phyloP scores from a whole-genome alignment of 495 filamentous ascomycete genomes.

The Penicillium alfredii region DNA sequence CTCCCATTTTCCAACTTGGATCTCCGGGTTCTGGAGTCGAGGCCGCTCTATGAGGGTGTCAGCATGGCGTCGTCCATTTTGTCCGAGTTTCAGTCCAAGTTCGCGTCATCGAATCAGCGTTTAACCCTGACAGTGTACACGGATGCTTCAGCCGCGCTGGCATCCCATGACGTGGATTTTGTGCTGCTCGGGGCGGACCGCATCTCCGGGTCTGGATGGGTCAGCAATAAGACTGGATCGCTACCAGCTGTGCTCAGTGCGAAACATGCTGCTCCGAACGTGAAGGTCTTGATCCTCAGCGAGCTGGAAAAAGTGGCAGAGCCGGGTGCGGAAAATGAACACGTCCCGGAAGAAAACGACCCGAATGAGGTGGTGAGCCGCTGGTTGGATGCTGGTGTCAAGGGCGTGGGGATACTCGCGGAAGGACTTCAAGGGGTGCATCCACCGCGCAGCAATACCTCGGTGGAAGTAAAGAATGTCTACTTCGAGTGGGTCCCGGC shows the following conservation, averaged over 20 bases:
- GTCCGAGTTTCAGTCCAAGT: slow-evolving; percentile 19
- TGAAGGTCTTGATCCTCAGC: slow-evolving; percentile 48
- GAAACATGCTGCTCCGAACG: slow-evolving; percentile 34
- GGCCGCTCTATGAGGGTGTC: slow-evolving; percentile 60
- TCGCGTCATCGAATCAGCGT: slow-evolving; percentile 10
- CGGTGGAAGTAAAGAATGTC: slow-evolving; percentile 46
- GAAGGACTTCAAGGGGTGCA: slow-evolving; percentile 2
- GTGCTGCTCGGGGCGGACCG: slow-evolving; percentile 59
- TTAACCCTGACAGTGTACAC: slow-evolving; percentile 49
- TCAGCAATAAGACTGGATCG: slow-evolving; percentile 63
- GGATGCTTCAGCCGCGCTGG: slow-evolving; percentile 54
- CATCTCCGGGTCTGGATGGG: slow-evolving; percentile 46
- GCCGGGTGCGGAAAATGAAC: slow-evolving; percentile 29
- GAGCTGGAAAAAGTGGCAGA: slow-evolving; percentile 56
- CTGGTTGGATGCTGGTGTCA: slow-evolving; percentile 35
- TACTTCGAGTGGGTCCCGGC: slow-evolving; percentile 64
- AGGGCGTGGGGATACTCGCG: slow-evolving; percentile 19
- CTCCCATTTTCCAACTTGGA: slow-evolving; percentile 36
- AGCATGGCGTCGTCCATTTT: slow-evolving; percentile 46
- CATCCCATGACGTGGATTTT: slow-evolving; percentile 41
- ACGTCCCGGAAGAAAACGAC: slow-evolving; percentile 43
- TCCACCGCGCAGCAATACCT: slow-evolving; percentile 2
- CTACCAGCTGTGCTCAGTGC: slow-evolving; percentile 49
- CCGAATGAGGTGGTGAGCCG: slow-evolving; percentile 37
- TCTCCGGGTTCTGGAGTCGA: slow-evolving; percentile 57